Base-by-base conservation (phyloP, 345 rosid species). In the Passiflora organensis region DNA sequence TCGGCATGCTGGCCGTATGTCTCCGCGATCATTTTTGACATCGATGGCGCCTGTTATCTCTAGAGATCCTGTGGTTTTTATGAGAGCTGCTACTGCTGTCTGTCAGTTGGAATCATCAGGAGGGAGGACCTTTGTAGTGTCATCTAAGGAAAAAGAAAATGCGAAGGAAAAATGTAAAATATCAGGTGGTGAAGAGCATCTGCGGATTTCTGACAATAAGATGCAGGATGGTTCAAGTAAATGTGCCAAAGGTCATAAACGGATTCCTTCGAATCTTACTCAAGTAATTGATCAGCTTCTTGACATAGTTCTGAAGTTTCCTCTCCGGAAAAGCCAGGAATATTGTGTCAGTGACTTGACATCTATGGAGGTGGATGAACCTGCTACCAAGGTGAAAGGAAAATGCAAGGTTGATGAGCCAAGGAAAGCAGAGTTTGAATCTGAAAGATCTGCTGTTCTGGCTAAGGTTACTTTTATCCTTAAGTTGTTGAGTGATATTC, bases 221-320 rank as follows among this genome's bases (percentile, higher is more conserved):
- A 62, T 63, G 58, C 84, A 79, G 66, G 96, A 91, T 67, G 95
- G 85, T 60, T 65, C 80, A 24, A 79, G 76, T 53, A 91, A 78
- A 78, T 88, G 80, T 76, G 74, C 79, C 50, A 91, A 86, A 67
- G 80, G 79, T 67, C 96, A 86, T 67, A 86, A 85, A 67, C 79
- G 60, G 76, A 74, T 84, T 67, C 96, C 98, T 32, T 80, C 88
- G 38, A 86, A 82, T 77, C 81, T 91, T 50, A 65, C 82, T 36
- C 95, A 82, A 75, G 96, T 88, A 48, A 82, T 91, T 63, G 96
- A 91, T 76, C 98, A 86, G 77, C 96, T 91, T 70, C 90, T 91
- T 72, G 96, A 91, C 63, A 81, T 86, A 65, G 76, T 91, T 20
- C 49, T 88, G 80, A 88, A 80, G 64, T 84, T 70, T 63, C 88